These are phyloP conservation scores for Xylaria arbuscula DNA, from an alignment of 2,329 filamentous ascomycete genomes.

Conservation along the genomic window DNA sequence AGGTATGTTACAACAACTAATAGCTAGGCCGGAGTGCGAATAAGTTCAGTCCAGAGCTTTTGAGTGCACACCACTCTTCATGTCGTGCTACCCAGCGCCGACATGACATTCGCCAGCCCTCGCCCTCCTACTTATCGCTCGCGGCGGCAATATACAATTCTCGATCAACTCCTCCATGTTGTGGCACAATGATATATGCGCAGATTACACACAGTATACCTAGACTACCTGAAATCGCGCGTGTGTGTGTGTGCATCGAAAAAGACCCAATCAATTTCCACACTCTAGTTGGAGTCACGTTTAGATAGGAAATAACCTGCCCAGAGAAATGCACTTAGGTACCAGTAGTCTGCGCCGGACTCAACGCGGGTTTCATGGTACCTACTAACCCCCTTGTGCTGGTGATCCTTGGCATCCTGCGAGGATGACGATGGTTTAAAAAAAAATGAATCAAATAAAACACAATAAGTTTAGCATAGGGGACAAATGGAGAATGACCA, in stretches of 20 bases:
- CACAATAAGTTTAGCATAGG: background rate
- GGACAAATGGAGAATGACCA: background rate
- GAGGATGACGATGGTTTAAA: background rate
- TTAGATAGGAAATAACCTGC: background rate
- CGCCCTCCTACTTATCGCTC: slow-evolving; percentile 21
- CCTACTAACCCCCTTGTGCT: background rate
- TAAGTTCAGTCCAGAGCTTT: background rate
- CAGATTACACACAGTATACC: slow-evolving; percentile 18
- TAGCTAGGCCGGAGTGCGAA: background rate
- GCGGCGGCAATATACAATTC: slow-evolving; percentile 12
- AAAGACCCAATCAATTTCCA: slow-evolving; percentile 4
- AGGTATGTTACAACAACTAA: background rate
- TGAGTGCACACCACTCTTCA: background rate
- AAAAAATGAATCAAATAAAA: background rate
- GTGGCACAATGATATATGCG: slow-evolving; percentile 18
- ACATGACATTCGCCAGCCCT: slow-evolving; percentile 19
- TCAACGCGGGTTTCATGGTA: background rate
- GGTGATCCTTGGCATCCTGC: background rate
- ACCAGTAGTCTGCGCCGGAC: background rate
- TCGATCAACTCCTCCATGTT: slow-evolving; percentile 26
- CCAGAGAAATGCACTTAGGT: background rate
- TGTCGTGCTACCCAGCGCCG: slow-evolving; percentile 23
- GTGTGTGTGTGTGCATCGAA: background rate
- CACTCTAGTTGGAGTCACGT: slow-evolving; percentile 15
- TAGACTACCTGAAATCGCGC: background rate